Conservation (phyloP, 768 basidiomycete species). For the Myochromella boudieri region DNA sequence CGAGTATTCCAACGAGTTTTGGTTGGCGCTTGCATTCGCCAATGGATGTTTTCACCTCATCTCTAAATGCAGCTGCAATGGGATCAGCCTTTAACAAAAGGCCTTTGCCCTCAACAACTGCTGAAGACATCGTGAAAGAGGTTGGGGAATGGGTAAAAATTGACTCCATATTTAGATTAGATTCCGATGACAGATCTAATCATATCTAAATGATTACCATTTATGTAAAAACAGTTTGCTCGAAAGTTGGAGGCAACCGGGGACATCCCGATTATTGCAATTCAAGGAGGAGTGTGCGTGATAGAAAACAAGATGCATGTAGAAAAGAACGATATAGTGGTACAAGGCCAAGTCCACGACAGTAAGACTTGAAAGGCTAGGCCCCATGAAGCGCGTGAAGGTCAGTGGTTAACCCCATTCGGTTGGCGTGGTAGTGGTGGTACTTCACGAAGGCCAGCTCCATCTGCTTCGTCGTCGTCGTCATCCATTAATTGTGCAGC, state of each 20-base stretch:
- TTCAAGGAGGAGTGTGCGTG: too few relatives aligned
- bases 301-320: not conserved
- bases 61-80: slow-evolving; percentile 68
- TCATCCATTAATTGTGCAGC: slow-evolving; percentile 63
- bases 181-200: slow-evolving; percentile 4
- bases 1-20: slow-evolving; percentile 88
- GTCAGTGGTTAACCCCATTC: slow-evolving; percentile 29
- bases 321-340: slow-evolving; percentile 3
- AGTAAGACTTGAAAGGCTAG: not conserved
- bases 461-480: slow-evolving; percentile 52
- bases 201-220: too few relatives aligned
- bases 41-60: slow-evolving; percentile 60
- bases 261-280: too few relatives aligned
- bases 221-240: too few relatives aligned
- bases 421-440: slow-evolving; percentile 14
- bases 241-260: too few relatives aligned
- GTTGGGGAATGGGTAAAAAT: slow-evolving; percentile 4
- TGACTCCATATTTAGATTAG: slow-evolving; percentile 8
- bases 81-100: slow-evolving; percentile 77
- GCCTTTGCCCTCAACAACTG: slow-evolving; percentile 52
- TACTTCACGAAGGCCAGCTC: not conserved
- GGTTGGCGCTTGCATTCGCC: slow-evolving; percentile 43
- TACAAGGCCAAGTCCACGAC: slow-evolving; percentile 5
- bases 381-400: not conserved
- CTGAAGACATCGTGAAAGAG: slow-evolving; percentile 19